A percentile compares a stretch with the other conserved stretches of the same genome.
Evolutionary conservation across 2,329 filamentous ascomycete genomes (phyloP).

Genomic region (Ascochyta fabae): DNA sequence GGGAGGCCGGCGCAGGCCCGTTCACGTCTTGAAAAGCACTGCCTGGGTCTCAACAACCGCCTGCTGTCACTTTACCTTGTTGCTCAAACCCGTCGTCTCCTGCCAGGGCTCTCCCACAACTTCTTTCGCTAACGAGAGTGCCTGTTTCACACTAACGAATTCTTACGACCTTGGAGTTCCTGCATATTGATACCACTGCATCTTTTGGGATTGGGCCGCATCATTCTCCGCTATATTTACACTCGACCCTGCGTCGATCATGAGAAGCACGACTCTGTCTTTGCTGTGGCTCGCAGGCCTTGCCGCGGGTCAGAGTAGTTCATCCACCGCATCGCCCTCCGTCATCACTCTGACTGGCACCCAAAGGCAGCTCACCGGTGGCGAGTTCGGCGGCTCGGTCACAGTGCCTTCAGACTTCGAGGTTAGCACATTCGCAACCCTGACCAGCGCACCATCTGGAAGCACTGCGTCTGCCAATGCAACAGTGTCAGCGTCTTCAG

Average conservation of each 20-base stretch:
- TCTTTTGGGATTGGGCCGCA: constrained; percentile 1
- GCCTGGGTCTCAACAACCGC: constrained; percentile 12
- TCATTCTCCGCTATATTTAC: constrained; percentile 15
- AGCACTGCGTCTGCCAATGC: constrained; percentile 31
- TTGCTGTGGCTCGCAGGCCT: constrained; percentile 36
- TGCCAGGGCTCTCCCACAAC: constrained; percentile 1
- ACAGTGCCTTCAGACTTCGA: constrained; percentile 40
- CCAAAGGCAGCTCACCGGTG: constrained; percentile 23
- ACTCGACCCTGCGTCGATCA: constrained; percentile 19
- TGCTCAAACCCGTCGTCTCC: constrained; percentile 5
- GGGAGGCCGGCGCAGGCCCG: constrained; percentile 6
- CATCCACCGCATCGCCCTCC: constrained; percentile 28
- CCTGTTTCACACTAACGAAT: constrained; percentile 7
- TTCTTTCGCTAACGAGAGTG: background rate
- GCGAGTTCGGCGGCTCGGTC: constrained; percentile 32
- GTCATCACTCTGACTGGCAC: constrained; percentile 35
- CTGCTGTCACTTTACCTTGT: constrained; percentile 1
- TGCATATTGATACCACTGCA: constrained; percentile 4
- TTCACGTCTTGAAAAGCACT: constrained; percentile 14
- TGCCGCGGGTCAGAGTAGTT: constrained; percentile 32
- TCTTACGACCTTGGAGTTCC: constrained; percentile 4
- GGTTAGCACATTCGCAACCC: constrained; percentile 35
- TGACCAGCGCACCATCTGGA: constrained; percentile 22
- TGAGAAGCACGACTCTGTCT: constrained; percentile 29
- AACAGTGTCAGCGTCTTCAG: constrained; percentile 25